Percentiles rank a stretch among this genome's conserved stretches.
Conservation (phyloP, 345 rosid species). For the Nasturtium officinale region DNA sequence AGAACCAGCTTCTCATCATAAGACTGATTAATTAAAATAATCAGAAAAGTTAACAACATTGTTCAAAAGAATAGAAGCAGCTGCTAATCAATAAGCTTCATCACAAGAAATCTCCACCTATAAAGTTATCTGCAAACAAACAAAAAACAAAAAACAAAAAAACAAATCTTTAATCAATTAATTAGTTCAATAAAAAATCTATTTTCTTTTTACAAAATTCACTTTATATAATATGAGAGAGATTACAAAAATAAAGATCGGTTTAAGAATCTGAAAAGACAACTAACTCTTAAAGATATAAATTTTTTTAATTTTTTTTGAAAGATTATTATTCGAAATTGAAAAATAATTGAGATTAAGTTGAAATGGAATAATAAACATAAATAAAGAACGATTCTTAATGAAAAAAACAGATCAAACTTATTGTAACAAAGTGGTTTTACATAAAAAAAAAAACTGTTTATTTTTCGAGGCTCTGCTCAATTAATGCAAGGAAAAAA, state of each 20-base stretch:
- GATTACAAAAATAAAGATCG: constrained; percentile 16
- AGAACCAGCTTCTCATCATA: constrained; percentile 59
- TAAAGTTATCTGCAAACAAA: neutral
- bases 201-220: neutral
- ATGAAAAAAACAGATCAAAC: constrained; percentile 5
- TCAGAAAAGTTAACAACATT: constrained; percentile 67
- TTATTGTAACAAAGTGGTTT: neutral
- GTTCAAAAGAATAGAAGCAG: constrained; percentile 54
- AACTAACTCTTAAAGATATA: neutral
- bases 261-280: neutral
- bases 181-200: neutral
- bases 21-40: constrained; percentile 48
- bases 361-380: neutral
- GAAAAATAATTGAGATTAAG: constrained; percentile 5
- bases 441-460: neutral
- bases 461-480: neutral
- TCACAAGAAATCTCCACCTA: constrained; percentile 36
- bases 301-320: neutral
- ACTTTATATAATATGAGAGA: neutral
- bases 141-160: neutral
- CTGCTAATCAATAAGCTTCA: constrained; percentile 62
- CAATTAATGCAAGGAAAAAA: constrained; percentile 22
- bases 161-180: neutral
- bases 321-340: neutral
- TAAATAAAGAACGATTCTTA: neutral